phyloP scores from a whole-genome alignment of 179 eudicot species.

The Corrigiola litoralis region DNA sequence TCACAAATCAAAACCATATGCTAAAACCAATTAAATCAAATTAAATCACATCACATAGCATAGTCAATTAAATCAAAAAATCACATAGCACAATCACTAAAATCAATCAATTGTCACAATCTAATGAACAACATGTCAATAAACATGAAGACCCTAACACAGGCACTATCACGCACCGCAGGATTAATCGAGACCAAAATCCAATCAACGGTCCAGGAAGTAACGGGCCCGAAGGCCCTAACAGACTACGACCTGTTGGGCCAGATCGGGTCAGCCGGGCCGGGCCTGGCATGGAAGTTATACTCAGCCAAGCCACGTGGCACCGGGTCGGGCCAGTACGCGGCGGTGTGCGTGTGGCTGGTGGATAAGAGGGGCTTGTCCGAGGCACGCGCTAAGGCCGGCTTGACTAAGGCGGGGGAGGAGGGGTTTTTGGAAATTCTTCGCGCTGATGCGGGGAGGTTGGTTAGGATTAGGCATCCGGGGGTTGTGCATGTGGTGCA shows the following conservation, averaged over 20 bases:
- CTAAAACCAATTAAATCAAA: background rate
- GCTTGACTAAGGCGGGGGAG: conserved; percentile 71
- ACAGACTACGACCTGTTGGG: conserved; percentile 75
- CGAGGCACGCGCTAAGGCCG: conserved; percentile 63
- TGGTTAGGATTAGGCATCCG: conserved; percentile 88
- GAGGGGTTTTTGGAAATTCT: conserved; percentile 74
- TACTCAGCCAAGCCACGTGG: conserved; percentile 70
- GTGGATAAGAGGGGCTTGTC: conserved; percentile 62
- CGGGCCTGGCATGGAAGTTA: conserved; percentile 81
- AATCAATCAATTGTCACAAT: too few species aligned
- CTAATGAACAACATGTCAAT: conserved; percentile 70
- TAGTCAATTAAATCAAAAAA: too few species aligned
- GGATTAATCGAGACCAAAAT: conserved; percentile 89
- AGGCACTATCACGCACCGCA: conserved; percentile 89
- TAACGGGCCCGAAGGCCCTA: conserved; percentile 85
- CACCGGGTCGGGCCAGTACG: conserved; percentile 54
- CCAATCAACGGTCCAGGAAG: conserved; percentile 87
- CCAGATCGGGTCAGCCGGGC: conserved; percentile 98
- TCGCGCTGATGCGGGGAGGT: conserved; percentile 68
- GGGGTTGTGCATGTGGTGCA: conserved; percentile 95
- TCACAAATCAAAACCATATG: too few species aligned
- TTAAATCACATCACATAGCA: background rate
- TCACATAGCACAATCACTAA: too few species aligned
- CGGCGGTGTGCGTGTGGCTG: conserved; percentile 88
- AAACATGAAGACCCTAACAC: conserved; percentile 86